Conservation (phyloP, 352 stramenopile genomes). For the Pythium phragmiticola region DNA sequence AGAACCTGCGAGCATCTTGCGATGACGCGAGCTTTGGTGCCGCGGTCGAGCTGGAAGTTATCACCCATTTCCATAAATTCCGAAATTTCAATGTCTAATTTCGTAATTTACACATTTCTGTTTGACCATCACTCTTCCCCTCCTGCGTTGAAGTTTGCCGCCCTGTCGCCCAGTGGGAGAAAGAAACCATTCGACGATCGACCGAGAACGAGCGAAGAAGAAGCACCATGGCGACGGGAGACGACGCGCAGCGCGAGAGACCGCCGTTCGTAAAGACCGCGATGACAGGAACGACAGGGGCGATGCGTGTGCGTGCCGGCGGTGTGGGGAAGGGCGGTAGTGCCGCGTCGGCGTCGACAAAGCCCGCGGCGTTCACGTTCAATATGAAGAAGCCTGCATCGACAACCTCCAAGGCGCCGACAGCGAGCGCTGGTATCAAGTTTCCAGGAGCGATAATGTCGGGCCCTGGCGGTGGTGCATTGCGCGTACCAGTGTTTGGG, state of each 20-base stretch:
- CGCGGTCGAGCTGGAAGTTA: conserved; percentile 39
- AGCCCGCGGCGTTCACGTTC: conserved; percentile 8
- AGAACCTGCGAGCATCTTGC: conserved; percentile 39
- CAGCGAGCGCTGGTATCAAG: neutral
- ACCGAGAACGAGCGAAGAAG: neutral
- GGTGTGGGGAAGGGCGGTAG: neutral
- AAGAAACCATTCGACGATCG: neutral
- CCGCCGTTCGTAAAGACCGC: conserved; percentile 7
- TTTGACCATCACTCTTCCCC: conserved; percentile 24
- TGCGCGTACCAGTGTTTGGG: conserved; percentile 7
- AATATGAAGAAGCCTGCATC: conserved; percentile 9
- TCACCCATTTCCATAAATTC: conserved; percentile 46
- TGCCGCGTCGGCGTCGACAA: neutral
- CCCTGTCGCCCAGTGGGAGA: conserved; percentile 2
- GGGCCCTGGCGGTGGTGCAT: neutral
- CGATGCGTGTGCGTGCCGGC: neutral
- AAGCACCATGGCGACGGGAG: neutral
- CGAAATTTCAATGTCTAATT: conserved; percentile 23
- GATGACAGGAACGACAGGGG: neutral
- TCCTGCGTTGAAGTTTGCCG: conserved; percentile 17
- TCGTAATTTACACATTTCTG: neutral
- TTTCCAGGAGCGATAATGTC: neutral
- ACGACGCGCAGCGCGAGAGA: conserved; percentile 4
- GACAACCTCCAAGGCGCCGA: neutral
- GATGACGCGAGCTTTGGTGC: conserved; percentile 32